Conservation (phyloP, 83 land plant genomes). For the Thuja plicata region DNA sequence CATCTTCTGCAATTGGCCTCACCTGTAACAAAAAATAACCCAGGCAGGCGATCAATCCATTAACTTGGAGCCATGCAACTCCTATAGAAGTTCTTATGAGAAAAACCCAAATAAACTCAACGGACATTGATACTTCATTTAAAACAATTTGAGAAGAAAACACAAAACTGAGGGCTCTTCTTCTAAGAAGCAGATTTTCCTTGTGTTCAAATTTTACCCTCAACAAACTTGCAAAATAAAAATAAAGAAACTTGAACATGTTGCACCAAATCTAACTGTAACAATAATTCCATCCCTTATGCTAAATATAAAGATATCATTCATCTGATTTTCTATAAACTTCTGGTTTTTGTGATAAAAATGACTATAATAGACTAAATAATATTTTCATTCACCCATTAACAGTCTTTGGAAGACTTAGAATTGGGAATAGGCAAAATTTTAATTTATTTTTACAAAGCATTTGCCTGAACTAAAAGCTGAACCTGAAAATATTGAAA, state of each 20-base stretch:
- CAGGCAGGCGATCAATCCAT: background rate
- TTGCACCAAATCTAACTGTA: background rate
- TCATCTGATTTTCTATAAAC: background rate
- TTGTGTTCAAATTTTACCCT: background rate
- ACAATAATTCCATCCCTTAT: background rate
- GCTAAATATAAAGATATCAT: background rate
- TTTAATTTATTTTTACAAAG: background rate
- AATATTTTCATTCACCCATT: background rate
- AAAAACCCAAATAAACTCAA: background rate
- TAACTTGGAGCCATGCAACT: background rate
- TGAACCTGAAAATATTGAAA: background rate
- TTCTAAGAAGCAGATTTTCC: background rate
- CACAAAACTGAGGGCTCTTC: background rate
- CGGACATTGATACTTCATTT: background rate
- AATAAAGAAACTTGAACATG: background rate
- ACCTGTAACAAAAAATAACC: constrained; percentile 54
- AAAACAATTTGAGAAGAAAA: background rate
- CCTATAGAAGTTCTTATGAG: background rate
- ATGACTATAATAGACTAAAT: no score
- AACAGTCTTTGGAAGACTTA: background rate
- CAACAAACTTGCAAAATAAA: background rate
- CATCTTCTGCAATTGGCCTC: constrained; percentile 98
- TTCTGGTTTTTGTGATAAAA: background rate
- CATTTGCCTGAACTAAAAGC: background rate
- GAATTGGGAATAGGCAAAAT: background rate